Conservation (phyloP, 257 asterid genomes). For the Capsicum rhomboideum region DNA sequence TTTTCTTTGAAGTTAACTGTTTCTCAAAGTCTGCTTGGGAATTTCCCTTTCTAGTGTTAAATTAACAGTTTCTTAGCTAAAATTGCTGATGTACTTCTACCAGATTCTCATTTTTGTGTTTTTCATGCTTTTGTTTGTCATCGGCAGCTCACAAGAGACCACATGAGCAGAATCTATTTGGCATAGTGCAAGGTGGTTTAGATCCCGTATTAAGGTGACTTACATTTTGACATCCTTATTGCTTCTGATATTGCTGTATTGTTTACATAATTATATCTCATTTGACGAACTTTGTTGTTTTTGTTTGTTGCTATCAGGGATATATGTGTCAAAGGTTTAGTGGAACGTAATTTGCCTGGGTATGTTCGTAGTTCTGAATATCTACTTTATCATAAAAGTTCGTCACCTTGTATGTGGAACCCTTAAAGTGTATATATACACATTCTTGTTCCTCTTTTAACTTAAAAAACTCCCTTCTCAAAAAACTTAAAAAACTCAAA, state of each 20-base stretch:
- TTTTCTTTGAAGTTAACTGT: neutral
- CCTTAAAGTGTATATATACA: neutral
- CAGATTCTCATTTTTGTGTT: neutral
- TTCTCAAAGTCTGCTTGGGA: neutral
- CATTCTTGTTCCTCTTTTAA: neutral
- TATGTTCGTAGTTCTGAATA: conserved; percentile 18
- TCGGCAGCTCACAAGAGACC: conserved; percentile 90
- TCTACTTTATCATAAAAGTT: neutral
- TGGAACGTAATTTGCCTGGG: conserved; percentile 96
- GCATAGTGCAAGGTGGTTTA: conserved; percentile 98
- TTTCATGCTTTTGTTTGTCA: conserved; percentile 6
- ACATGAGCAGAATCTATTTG: conserved; percentile 85
- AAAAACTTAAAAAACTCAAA: neutral
- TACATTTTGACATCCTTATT: conserved; percentile 1
- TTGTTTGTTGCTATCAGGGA: conserved; percentile 51
- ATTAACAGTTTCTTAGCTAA: neutral
- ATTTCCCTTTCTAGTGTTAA: neutral
- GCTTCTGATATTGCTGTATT: neutral
- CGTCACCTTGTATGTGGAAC: neutral
- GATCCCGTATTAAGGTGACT: conserved; percentile 88
- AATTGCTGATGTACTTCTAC: neutral
- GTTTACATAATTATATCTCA: neutral
- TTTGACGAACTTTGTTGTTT: conserved; percentile 4
- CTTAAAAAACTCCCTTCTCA: neutral
- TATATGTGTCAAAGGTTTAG: conserved; percentile 85